phyloP scores from a whole-genome alignment of 768 basidiomycete species.

The Aureoboletus auriporus region DNA sequence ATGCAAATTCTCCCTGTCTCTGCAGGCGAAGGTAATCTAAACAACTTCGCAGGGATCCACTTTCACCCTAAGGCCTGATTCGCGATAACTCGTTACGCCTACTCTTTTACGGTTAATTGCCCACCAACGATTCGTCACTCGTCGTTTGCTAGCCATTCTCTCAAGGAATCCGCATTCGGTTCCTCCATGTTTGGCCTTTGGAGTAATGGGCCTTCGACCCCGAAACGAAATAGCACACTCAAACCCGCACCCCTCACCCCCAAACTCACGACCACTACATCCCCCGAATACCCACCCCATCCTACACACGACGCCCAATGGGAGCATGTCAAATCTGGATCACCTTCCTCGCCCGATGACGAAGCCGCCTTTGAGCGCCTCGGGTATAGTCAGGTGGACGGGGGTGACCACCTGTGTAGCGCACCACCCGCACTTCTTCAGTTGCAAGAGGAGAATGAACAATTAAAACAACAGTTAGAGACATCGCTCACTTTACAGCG shows the following conservation, averaged over 20 bases:
- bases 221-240: constrained; percentile 13
- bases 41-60: no score
- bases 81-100: no score
- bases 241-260: constrained; percentile 22
- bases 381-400: constrained; percentile 20
- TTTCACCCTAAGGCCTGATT: no score
- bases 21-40: no score
- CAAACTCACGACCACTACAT: constrained; percentile 14
- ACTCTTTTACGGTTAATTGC: no score
- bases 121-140: no score
- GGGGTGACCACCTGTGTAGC: neutral
- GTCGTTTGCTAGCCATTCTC: no score
- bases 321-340: constrained; percentile 17
- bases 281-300: constrained; percentile 9
- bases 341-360: constrained; percentile 19
- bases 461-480: constrained; percentile 10
- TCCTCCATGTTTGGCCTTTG: constrained; percentile 9
- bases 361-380: constrained; percentile 14
- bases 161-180: no score
- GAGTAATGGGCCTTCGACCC: constrained; percentile 9
- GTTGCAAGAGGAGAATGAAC: constrained; percentile 12
- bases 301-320: constrained; percentile 15
- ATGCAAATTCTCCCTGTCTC: no score
- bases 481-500: constrained; percentile 8
- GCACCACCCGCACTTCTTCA: neutral